Percentiles rank a stretch among this genome's conserved stretches.
Conservation (phyloP, 345 rosid species). For the Rhizophora apiculata region DNA sequence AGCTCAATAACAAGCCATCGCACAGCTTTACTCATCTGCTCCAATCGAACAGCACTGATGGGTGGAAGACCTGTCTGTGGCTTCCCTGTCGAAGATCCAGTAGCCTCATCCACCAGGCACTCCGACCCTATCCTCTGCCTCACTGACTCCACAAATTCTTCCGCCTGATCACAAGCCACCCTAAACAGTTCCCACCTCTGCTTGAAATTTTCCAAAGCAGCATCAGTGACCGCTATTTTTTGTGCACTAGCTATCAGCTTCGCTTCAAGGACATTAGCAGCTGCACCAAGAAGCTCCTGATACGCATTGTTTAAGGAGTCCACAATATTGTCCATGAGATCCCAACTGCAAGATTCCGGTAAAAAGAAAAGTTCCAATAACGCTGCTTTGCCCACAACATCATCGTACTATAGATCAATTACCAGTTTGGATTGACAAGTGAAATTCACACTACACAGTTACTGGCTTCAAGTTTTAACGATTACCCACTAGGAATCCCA, state of each 20-base stretch:
- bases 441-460: too few relatives aligned
- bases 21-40: conserved; percentile 98
- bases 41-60: conserved; percentile 88
- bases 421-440: too few relatives aligned
- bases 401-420: too few relatives aligned
- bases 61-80: conserved; percentile 67
- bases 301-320: conserved; percentile 71
- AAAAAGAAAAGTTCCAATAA: too few relatives aligned
- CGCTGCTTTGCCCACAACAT: too few relatives aligned
- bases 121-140: conserved; percentile 91
- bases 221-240: conserved; percentile 52
- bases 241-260: conserved; percentile 55
- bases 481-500: too few relatives aligned
- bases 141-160: conserved; percentile 91
- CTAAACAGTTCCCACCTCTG: conserved; percentile 90
- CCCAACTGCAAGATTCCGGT: background rate
- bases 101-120: conserved; percentile 92
- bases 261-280: conserved; percentile 73
- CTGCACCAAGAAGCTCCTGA: conserved; percentile 73
- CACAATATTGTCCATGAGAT: conserved; percentile 61
- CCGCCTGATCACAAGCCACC: conserved; percentile 93
- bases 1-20: conserved; percentile 88
- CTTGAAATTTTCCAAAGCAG: conserved; percentile 81
- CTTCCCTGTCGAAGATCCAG: conserved; percentile 57
- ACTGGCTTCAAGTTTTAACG: too few relatives aligned